Conservation (phyloP, 163 green algal genomes). For the Chlorella variabilis region DNA sequence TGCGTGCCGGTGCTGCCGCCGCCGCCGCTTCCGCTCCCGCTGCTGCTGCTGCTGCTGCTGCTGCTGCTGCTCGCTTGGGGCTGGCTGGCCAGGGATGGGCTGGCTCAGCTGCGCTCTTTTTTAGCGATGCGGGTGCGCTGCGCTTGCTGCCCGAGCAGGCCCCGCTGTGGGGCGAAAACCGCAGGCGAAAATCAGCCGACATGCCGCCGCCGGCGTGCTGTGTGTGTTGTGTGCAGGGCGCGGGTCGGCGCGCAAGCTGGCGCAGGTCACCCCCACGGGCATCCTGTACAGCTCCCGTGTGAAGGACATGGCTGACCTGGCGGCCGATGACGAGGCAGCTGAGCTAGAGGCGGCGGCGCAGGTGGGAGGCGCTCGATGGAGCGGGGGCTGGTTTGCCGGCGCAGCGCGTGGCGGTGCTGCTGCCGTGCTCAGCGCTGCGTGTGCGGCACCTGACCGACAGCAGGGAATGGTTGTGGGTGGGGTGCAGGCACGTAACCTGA, state of each 20-base stretch:
- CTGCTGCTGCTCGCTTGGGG: background rate
- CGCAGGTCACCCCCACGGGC: slow-evolving; percentile 14
- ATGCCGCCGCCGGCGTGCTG: too few species aligned
- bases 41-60: slow-evolving; percentile 2
- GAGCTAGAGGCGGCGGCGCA: slow-evolving; percentile 74
- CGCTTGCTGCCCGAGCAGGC: too few species aligned
- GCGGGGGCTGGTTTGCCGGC: background rate
- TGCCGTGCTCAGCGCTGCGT: too few species aligned
- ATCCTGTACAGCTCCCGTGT: slow-evolving; percentile 68
- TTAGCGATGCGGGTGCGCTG: too few species aligned
- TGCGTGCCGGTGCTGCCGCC: background rate
- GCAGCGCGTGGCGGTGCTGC: too few species aligned
- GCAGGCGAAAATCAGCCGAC: too few species aligned
- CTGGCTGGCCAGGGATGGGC: too few species aligned
- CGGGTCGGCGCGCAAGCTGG: background rate
- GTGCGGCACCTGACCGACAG: too few species aligned
- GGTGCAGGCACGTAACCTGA: too few species aligned
- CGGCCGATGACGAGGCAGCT: slow-evolving; percentile 74
- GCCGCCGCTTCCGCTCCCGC: background rate
- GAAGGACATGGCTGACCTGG: slow-evolving; percentile 59
- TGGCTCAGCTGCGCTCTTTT: too few species aligned
- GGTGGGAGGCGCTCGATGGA: slow-evolving; percentile 2
- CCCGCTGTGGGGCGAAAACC: too few species aligned
- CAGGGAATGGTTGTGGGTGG: background rate
- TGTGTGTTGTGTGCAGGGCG: background rate